Conservation (phyloP, 305 asterid species). For the Plantago lanceolata region DNA sequence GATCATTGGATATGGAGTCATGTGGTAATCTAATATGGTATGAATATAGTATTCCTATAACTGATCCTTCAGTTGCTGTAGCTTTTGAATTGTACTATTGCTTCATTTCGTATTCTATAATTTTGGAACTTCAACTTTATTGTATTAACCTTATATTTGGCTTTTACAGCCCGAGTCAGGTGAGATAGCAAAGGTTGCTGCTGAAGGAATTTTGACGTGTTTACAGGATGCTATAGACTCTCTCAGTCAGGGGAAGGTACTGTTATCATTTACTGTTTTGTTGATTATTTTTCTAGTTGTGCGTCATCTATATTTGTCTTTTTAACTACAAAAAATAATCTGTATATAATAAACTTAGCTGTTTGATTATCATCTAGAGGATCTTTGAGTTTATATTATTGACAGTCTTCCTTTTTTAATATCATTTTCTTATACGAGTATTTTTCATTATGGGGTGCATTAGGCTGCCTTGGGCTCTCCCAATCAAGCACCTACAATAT, state of each 20-base stretch:
- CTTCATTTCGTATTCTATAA: background rate
- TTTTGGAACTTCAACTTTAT: slow-evolving; percentile 3
- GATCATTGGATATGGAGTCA: slow-evolving; percentile 2
- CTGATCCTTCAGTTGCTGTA: slow-evolving; percentile 12
- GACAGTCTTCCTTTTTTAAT: background rate
- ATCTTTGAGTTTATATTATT: too few species aligned
- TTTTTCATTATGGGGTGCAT: too few species aligned
- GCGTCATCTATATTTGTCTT: background rate
- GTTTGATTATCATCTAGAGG: too few species aligned
- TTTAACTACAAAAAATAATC: background rate
- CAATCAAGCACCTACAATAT: background rate
- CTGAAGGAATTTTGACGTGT: slow-evolving; percentile 76
- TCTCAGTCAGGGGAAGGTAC: slow-evolving; percentile 62
- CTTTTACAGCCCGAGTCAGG: slow-evolving; percentile 57
- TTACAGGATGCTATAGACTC: slow-evolving; percentile 71
- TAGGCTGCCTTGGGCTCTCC: background rate
- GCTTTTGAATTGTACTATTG: too few species aligned
- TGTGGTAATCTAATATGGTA: background rate
- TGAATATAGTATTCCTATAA: slow-evolving; percentile 4
- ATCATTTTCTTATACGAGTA: too few species aligned
- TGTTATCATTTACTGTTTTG: background rate
- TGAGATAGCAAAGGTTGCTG: slow-evolving; percentile 65
- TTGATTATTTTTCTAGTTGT: background rate
- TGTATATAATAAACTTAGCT: too few species aligned
- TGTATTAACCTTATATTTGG: slow-evolving; percentile 8